Conservation (phyloP, 768 basidiomycete genomes). For the Hemileccinum rubropunctum region DNA sequence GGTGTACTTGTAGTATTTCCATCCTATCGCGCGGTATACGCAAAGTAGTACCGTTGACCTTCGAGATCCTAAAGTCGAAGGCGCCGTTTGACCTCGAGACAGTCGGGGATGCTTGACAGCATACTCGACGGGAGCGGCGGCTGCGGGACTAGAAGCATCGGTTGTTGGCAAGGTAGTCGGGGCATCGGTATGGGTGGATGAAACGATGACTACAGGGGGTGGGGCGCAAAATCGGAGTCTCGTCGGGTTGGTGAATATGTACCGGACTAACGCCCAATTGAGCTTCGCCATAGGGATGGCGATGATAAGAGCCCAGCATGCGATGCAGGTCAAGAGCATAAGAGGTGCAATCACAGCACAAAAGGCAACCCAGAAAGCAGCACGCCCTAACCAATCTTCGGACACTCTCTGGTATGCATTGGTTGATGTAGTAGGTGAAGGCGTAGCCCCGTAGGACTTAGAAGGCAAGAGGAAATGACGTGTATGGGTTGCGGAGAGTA, state of each 20-base stretch:
- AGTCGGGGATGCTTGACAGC: constrained; percentile 72
- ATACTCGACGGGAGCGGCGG: constrained; percentile 41
- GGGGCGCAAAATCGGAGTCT: constrained; percentile 92
- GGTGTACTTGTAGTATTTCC: constrained; percentile 98
- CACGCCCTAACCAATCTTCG: constrained; percentile 60
- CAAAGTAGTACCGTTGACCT: constrained; percentile 89
- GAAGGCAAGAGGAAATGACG: constrained; percentile 39
- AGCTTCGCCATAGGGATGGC: constrained; percentile 98
- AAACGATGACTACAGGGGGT: constrained; percentile 61
- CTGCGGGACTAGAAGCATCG: constrained; percentile 7
- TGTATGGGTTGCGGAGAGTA: constrained; percentile 34
- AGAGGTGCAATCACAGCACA: constrained; percentile 80
- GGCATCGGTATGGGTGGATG: constrained; percentile 28
- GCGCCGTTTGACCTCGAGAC: constrained; percentile 86
- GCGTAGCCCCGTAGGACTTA: constrained; percentile 71
- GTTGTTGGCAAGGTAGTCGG: constrained; percentile 3
- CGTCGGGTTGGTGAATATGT: constrained; percentile 76
- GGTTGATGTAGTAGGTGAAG: constrained; percentile 27
- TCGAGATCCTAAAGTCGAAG: constrained; percentile 64
- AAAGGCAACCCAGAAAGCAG: constrained; percentile 82
- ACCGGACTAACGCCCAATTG: constrained; percentile 89
- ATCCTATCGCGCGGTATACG: constrained; percentile 87
- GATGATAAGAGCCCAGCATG: constrained; percentile 95
- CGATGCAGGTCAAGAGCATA: constrained; percentile 80
- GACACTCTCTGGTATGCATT: constrained; percentile 23